Evolutionary conservation across 2,329 filamentous ascomycete species (phyloP).

Genomic region (Neopestalotiopsis rosae): DNA sequence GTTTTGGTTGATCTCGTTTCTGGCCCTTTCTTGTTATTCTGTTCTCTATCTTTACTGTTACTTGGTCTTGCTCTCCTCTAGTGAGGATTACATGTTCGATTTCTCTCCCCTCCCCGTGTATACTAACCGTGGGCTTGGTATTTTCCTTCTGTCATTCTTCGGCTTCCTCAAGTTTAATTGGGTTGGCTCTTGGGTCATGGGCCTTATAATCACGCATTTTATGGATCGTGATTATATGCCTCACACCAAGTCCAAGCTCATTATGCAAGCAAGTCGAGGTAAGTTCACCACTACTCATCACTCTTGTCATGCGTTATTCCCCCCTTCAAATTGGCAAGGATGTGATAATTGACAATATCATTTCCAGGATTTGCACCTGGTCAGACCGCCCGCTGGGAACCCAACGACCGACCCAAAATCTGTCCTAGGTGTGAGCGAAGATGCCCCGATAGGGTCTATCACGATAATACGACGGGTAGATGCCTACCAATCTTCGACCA

Average conservation of each 20-base stretch:
- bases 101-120: too few relatives aligned
- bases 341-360: neutral
- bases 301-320: too few relatives aligned
- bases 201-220: constrained; percentile 22
- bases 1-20: too few relatives aligned
- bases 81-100: too few relatives aligned
- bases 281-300: too few relatives aligned
- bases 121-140: too few relatives aligned
- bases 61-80: too few relatives aligned
- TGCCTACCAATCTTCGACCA: constrained; percentile 26
- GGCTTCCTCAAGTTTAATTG: constrained; percentile 22
- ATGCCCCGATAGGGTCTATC: constrained; percentile 25
- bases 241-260: neutral
- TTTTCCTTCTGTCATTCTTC: too few relatives aligned
- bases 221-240: constrained; percentile 22
- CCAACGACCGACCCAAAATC: neutral
- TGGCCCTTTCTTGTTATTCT: neutral
- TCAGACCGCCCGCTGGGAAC: too few relatives aligned
- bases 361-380: too few relatives aligned
- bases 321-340: neutral
- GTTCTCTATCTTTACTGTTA: neutral
- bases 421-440: neutral
- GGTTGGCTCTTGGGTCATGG: constrained; percentile 22
- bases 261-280: constrained; percentile 7
- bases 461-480: constrained; percentile 16